A percentile compares a stretch with the other conserved stretches of the same genome.
phyloP scores from a whole-genome alignment of 2,329 filamentous ascomycete species.

The Elsinoe necatrix region DNA sequence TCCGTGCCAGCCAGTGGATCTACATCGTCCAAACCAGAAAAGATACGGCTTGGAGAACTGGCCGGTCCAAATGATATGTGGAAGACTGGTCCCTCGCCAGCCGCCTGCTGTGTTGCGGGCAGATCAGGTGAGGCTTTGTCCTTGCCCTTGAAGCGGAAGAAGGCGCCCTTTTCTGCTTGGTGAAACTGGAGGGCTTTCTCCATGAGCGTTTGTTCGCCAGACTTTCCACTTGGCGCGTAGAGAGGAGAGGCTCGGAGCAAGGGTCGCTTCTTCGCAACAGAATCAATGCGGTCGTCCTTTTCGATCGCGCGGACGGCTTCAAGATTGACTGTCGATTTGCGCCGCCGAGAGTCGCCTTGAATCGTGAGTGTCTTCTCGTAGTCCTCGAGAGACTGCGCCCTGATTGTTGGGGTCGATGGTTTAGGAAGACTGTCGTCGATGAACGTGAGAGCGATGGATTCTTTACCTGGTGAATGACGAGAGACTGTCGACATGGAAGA shows the following conservation, averaged over 20 bases:
- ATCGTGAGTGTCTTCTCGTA: slow-evolving; percentile 26
- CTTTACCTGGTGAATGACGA: not conserved
- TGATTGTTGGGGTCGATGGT: not conserved
- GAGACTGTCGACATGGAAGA: not conserved
- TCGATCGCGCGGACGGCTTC: slow-evolving; percentile 20
- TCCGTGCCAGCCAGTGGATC: slow-evolving; percentile 17
- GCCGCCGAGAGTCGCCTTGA: slow-evolving; percentile 24
- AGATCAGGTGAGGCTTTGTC: slow-evolving; percentile 17
- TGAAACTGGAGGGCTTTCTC: slow-evolving; percentile 28
- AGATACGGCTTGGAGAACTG: not conserved
- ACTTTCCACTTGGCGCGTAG: not conserved
- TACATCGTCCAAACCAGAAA: slow-evolving; percentile 14
- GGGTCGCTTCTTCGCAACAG: slow-evolving; percentile 13
- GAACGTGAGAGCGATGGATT: slow-evolving; percentile 15
- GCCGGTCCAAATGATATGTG: slow-evolving; percentile 18
- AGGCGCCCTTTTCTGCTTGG: slow-evolving; percentile 27
- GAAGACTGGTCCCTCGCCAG: slow-evolving; percentile 18
- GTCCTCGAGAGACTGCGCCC: slow-evolving; percentile 22
- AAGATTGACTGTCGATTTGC: slow-evolving; percentile 21
- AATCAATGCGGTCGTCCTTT: slow-evolving; percentile 20
- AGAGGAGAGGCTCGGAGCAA: slow-evolving; percentile 20
- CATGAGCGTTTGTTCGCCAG: slow-evolving; percentile 23
- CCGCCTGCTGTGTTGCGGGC: not conserved
- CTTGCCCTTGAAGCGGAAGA: slow-evolving; percentile 28
- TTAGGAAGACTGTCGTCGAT: not conserved